Conservation (phyloP, 2,329 filamentous ascomycete genomes). For the Bipolaris oryzae region DNA sequence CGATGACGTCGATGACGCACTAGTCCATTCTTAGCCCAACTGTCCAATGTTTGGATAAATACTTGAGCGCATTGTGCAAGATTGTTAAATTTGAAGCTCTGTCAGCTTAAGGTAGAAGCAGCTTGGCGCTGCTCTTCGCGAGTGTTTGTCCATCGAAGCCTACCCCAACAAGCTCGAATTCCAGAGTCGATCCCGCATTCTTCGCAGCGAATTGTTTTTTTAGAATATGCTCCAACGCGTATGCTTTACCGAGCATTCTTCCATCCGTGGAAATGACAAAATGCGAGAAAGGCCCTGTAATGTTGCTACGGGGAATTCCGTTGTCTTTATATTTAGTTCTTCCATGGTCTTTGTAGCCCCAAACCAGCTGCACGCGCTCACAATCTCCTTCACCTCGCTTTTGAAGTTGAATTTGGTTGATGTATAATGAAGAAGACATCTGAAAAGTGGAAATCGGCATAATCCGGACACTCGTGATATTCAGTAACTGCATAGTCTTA, state of each 20-base stretch:
- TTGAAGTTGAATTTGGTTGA: constrained; percentile 24
- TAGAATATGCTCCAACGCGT: constrained; percentile 38
- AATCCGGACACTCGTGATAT: constrained; percentile 28
- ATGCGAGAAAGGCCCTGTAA: constrained; percentile 46
- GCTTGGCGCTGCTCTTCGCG: background rate
- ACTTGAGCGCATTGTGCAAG: background rate
- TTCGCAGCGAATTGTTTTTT: constrained; percentile 16
- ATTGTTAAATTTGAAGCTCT: background rate
- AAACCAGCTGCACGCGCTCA: constrained; percentile 34
- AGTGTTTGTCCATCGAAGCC: constrained; percentile 4
- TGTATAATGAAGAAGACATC: background rate
- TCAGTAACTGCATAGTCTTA: constrained; percentile 6
- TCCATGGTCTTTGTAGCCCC: constrained; percentile 20
- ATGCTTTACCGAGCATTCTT: constrained; percentile 30
- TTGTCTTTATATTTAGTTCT: background rate
- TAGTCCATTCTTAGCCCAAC: constrained; percentile 6
- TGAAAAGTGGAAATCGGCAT: constrained; percentile 2
- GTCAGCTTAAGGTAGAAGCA: background rate
- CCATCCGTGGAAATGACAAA: constrained; percentile 37
- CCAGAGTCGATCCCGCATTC: background rate
- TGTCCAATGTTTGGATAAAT: background rate
- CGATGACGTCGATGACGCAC: constrained; percentile 13
- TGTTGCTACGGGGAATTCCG: constrained; percentile 36
- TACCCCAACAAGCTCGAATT: constrained; percentile 5
- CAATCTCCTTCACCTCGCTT: constrained; percentile 20